Conservation (phyloP, 2,329 filamentous ascomycete species). For the Orbilia blumenaviensis region DNA sequence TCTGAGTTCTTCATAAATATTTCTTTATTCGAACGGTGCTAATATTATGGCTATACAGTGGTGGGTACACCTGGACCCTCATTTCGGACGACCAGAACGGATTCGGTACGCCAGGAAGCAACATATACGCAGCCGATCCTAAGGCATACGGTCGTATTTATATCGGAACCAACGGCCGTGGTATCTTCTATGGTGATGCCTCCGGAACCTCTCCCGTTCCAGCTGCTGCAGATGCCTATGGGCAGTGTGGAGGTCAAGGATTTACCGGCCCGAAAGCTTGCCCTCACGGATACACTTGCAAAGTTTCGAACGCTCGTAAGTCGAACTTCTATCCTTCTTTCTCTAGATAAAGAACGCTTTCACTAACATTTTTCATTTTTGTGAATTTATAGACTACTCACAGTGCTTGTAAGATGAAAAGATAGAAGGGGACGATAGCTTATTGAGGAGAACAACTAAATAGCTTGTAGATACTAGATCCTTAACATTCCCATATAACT, state of each 20-base stretch:
- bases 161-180: slow-evolving; percentile 56
- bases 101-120: slow-evolving; percentile 54
- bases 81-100: slow-evolving; percentile 55
- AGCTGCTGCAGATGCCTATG: slow-evolving; percentile 34
- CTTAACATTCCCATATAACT: too few species aligned
- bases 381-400: slow-evolving; percentile 33
- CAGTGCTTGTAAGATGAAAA: slow-evolving; percentile 25
- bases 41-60: slow-evolving; percentile 14
- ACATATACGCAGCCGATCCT: slow-evolving; percentile 53
- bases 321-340: background rate
- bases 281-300: slow-evolving; percentile 43
- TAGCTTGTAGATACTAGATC: too few species aligned
- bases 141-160: slow-evolving; percentile 55
- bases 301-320: slow-evolving; percentile 42
- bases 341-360: background rate
- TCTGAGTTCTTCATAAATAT: background rate
- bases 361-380: background rate
- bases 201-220: slow-evolving; percentile 34
- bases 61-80: slow-evolving; percentile 53
- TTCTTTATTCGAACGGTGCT: background rate
- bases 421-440: too few species aligned
- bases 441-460: too few species aligned
- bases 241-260: slow-evolving; percentile 48
- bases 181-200: slow-evolving; percentile 55
- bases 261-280: slow-evolving; percentile 36